phyloP scores from a whole-genome alignment of 495 filamentous ascomycete genomes.

The Mycothermus thermophilus region DNA sequence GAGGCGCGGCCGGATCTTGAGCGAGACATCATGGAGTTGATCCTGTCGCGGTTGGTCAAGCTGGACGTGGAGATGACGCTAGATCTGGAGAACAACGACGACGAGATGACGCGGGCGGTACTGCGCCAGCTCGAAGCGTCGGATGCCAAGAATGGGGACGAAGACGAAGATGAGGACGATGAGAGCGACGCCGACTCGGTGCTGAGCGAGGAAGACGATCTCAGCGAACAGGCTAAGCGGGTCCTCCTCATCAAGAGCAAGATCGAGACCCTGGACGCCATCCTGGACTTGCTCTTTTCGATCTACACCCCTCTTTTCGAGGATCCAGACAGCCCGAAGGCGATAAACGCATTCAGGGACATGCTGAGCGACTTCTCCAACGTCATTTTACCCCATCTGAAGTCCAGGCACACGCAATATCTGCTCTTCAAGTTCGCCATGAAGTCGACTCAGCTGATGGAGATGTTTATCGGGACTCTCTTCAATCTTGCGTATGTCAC shows the following conservation, averaged over 20 bases:
- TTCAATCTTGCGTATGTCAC: constrained; percentile 37
- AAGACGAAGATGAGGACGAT: constrained; percentile 46
- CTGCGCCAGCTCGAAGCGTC: constrained; percentile 24
- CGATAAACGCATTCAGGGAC: constrained; percentile 47
- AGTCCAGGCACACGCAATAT: constrained; percentile 22
- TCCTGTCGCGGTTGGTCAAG: constrained; percentile 74
- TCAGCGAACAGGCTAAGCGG: constrained; percentile 30
- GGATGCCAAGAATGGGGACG: constrained; percentile 36
- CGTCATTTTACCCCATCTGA: constrained; percentile 57
- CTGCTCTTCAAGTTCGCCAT: constrained; percentile 87
- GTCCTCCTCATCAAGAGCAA: constrained; percentile 58
- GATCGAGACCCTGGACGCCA: constrained; percentile 82
- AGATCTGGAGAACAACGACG: constrained; percentile 58
- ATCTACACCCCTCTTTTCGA: constrained; percentile 60
- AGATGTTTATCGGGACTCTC: constrained; percentile 68
- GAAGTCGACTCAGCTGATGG: constrained; percentile 54
- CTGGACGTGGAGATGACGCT: constrained; percentile 86
- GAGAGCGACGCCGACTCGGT: constrained; percentile 46
- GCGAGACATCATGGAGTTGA: constrained; percentile 65
- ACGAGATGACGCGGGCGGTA: constrained; percentile 34
- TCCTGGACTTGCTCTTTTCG: constrained; percentile 77
- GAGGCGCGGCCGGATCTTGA: constrained; percentile 68
- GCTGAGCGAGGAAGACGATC: constrained; percentile 31
- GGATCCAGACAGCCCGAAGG: constrained; percentile 33
- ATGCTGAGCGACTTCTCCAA: constrained; percentile 69